Evolutionary conservation across 148 eudicot species (phyloP), one percentile per base, ranked within the genome.

Genomic region (Chenopodium berlandieri): DNA sequence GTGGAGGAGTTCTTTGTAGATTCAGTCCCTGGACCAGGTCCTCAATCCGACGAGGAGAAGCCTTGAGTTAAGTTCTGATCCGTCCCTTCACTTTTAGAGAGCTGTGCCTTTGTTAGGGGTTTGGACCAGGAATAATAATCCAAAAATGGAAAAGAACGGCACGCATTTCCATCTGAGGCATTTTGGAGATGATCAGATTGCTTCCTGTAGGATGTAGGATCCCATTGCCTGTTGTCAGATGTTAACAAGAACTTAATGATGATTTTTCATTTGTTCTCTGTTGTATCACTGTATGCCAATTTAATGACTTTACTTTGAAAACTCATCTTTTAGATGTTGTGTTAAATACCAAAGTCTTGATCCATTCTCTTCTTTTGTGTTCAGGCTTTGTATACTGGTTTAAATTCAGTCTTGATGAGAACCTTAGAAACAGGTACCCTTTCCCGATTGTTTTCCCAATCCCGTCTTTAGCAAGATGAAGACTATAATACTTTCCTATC

Each of bases 1-100:
- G 95, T 94, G 60, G 98, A 94, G 81, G 98, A 96, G 91, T 96
- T 94, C 88, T 94, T 96, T 69, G 98, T 92, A 58, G 99, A 92
- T 88, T 90, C 94, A 20, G 83, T 90, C 62, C 99, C 98, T 1
- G 96, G 91, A 63, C 94, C 86, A 64, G 85, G 88, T 52, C 44
- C 90, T 80, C 91, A 87, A 56, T 89, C 97, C 0, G 97, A 91
- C 82, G 95, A 92, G 86, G 97, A 91, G 78, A 91, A 86, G 83
- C 75, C 92, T 3, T 91, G 80, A 88, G 16, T 73, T 25, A 44
- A 73, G 48, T 75, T 81, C 72, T 47, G 76, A n/a, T 78, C 76
- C 17, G 52, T 63, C 37, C 50, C 62, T 74, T 75, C 50, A 23
- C 81, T 6, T 48, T 40, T 27, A 23, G 22, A 11, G 22, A 47